Evolutionary conservation across 306 rosid genomes (phyloP).

Genomic region (Cucurbita moschata): DNA sequence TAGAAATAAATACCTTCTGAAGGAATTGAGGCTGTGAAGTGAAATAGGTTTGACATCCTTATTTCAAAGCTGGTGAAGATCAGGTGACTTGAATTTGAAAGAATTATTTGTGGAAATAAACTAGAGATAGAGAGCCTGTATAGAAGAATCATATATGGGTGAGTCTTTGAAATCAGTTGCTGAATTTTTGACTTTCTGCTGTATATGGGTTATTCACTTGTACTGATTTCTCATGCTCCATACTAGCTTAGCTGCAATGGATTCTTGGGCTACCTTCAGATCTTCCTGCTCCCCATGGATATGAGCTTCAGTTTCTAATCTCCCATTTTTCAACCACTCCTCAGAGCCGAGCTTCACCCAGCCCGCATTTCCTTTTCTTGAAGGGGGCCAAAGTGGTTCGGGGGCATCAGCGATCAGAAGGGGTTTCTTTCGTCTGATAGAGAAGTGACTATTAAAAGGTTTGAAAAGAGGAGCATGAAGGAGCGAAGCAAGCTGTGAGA

Average conservation of each 20-base stretch:
- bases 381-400: no score
- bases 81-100: neutral
- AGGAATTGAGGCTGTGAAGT: neutral
- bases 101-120: neutral
- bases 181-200: neutral
- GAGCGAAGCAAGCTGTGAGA: no score
- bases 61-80: neutral
- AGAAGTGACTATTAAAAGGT: no score
- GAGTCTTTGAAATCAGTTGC: neutral
- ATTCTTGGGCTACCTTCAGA: slow-evolving; percentile 62
- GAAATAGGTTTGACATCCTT: neutral
- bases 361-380: slow-evolving; percentile 7
- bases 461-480: no score
- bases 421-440: no score
- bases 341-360: slow-evolving; percentile 20
- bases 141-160: neutral
- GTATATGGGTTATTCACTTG: no score
- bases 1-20: neutral
- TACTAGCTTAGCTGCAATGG: slow-evolving; percentile 50
- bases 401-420: no score
- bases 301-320: slow-evolving; percentile 31
- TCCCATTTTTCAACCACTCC: slow-evolving; percentile 65
- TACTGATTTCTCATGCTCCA: slow-evolving; percentile 59
- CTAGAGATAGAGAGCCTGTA: neutral
- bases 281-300: slow-evolving; percentile 58